Base-by-base conservation (phyloP, 192 early-diverging fungal genomes). In the Chytriomyces confervae region DNA sequence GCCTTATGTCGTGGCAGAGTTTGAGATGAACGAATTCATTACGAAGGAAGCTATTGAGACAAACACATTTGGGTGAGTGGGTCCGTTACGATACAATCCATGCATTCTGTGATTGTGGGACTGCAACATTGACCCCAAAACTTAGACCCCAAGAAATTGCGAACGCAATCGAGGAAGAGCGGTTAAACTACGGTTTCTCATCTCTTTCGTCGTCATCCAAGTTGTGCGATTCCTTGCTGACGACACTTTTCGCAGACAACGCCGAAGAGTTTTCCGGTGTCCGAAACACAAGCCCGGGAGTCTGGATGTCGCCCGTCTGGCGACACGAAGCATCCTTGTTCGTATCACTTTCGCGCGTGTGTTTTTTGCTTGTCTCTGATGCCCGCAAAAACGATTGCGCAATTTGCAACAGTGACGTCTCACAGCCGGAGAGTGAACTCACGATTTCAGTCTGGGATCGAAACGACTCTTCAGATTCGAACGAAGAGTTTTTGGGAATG, bases 1-100 rank as follows among this genome's bases (percentile, higher is more conserved):
- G 29, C 94, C 94, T 3, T 95, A 95, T 80, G 91, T 91, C 2
- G 93, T 95, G 18, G 84, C 94, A 16, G 93, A 94, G 83, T 95
- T 94, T 76, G 94, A 95, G 86, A 94, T 94, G 85, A 94, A 94
- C 83, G 94, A 95, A 79, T 89, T 94, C 43, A 88, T 94, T 69
- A 75, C 61, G 8, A 63, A 47, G 29, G 73, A 75, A 23, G 73
- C 73, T 10, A 36, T 65, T 16, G 9, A 24, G 10, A 63, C 73
- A 20, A 65, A 63, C 13, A 27, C 48, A 5, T 45, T 62, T 45
- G 27, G 61, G 73, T 62, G 36, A n/a, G 2, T 49, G 11, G 11
- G 67, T 65, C 63, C 63, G 0, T 65, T 3, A 10, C 18, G 67
- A 2, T 5, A 20, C 53, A 5, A 57, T 20, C 53, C 20, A 13